Evolutionary conservation across 2,329 filamentous ascomycete species (phyloP).

Genomic region (Claviceps digitariae): DNA sequence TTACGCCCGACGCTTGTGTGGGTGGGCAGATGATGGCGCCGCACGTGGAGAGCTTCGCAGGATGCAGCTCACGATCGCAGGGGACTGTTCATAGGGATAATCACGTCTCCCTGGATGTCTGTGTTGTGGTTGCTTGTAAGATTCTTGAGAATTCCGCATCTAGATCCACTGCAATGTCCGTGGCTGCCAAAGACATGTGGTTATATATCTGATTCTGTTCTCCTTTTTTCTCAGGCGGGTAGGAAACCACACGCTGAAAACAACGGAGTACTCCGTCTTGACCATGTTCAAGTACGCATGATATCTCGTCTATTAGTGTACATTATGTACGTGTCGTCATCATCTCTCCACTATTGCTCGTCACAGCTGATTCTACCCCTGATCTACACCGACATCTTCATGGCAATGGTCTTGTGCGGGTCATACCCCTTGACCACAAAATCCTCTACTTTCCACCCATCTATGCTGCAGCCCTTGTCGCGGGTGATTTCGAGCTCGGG

Average conservation of each 20-base stretch:
- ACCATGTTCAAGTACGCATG: not conserved
- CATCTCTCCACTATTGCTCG: not conserved
- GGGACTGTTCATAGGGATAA: too few relatives aligned
- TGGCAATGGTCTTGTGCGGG: slow-evolving; percentile 80
- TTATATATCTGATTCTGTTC: not conserved
- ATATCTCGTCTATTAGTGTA: not conserved
- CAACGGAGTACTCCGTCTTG: not conserved
- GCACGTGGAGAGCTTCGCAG: too few relatives aligned
- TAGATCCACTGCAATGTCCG: too few relatives aligned
- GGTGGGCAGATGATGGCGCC: too few relatives aligned
- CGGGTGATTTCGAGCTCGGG: slow-evolving; percentile 62
- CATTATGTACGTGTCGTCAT: not conserved
- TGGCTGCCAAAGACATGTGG: not conserved
- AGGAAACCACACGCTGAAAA: not conserved
- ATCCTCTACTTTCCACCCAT: slow-evolving; percentile 81
- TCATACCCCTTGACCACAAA: slow-evolving; percentile 81
- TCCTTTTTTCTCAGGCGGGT: not conserved
- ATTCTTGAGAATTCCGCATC: too few relatives aligned
- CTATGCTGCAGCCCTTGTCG: slow-evolving; percentile 60
- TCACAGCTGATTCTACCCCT: not conserved
- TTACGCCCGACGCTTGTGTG: too few relatives aligned
- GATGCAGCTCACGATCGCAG: too few relatives aligned
- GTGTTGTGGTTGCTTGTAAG: too few relatives aligned
- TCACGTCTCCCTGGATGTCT: too few relatives aligned
- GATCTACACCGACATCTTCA: slow-evolving; percentile 89